A percentile compares a stretch with the other conserved stretches of the same genome.
Conservation (phyloP, 768 basidiomycete genomes). For the Coprinopsis marcescibilis region DNA sequence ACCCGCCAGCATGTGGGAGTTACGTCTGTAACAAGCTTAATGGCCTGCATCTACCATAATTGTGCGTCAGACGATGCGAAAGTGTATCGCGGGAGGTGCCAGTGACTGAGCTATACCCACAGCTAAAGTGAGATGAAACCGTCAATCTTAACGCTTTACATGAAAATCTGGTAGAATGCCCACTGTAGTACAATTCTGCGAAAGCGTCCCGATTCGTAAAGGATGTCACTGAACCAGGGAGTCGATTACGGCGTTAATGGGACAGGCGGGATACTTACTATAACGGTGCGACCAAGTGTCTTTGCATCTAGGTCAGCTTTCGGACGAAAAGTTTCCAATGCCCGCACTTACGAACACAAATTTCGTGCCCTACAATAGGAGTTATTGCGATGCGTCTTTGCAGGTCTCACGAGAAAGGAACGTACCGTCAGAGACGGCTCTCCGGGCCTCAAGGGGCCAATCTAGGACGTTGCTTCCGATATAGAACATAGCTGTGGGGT, state of each 20-base stretch:
- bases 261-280: constrained; percentile 28
- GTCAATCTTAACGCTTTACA: too few relatives aligned
- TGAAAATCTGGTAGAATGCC: not conserved
- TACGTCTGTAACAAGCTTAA: constrained; percentile 49
- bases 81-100: too few relatives aligned
- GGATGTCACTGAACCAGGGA: constrained; percentile 40
- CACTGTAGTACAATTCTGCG: constrained; percentile 74
- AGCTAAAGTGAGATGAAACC: not conserved
- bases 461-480: constrained; percentile 54
- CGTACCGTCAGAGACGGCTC: constrained; percentile 45
- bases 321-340: not conserved
- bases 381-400: not conserved
- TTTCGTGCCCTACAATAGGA: constrained; percentile 40
- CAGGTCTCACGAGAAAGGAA: not conserved
- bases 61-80: too few relatives aligned
- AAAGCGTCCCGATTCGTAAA: constrained; percentile 61
- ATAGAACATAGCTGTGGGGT: constrained; percentile 47
- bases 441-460: constrained; percentile 52
- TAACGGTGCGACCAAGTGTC: constrained; percentile 54
- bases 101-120: not conserved
- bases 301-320: constrained; percentile 14
- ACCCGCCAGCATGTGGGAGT: constrained; percentile 62
- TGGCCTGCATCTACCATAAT: constrained; percentile 37
- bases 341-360: constrained; percentile 49
- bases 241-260: not conserved